These are phyloP conservation scores for Stenocarpella maydis DNA, from an alignment of 2,329 filamentous ascomycete genomes.

Conservation along the genomic window DNA sequence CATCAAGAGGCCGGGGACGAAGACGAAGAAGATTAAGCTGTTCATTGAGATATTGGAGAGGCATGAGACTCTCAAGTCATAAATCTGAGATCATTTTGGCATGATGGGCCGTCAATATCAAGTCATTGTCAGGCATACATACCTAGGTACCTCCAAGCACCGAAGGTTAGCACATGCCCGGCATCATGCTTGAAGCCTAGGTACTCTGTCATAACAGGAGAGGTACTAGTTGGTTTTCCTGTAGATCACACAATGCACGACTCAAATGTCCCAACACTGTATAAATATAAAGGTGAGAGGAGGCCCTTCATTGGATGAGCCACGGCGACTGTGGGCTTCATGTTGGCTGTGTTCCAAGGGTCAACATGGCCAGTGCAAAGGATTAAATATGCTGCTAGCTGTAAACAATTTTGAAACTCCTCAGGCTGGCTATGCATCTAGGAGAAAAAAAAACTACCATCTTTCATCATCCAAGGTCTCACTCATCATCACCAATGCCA, in stretches of 20 bases:
- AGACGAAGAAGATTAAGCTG: slow-evolving; percentile 11
- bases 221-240: too few species aligned
- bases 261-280: too few species aligned
- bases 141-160: too few species aligned
- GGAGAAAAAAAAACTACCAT: neutral
- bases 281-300: too few species aligned
- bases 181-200: too few species aligned
- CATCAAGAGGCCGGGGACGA: slow-evolving; percentile 16
- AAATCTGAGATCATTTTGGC: neutral
- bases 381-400: too few species aligned
- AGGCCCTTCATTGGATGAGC: neutral
- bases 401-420: neutral
- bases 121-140: too few species aligned
- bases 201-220: too few species aligned
- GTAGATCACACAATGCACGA: too few species aligned
- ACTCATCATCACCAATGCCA: neutral
- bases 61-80: slow-evolving; percentile 4
- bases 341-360: too few species aligned
- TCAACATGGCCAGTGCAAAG: neutral
- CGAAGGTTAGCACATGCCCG: too few species aligned
- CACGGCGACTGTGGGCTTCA: neutral
- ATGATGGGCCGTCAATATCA: neutral
- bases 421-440: neutral
- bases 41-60: slow-evolving; percentile 22
- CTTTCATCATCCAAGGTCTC: neutral